Evolutionary conservation across 169 alveolate species (phyloP).

Genomic region (Theileria parva): DNA sequence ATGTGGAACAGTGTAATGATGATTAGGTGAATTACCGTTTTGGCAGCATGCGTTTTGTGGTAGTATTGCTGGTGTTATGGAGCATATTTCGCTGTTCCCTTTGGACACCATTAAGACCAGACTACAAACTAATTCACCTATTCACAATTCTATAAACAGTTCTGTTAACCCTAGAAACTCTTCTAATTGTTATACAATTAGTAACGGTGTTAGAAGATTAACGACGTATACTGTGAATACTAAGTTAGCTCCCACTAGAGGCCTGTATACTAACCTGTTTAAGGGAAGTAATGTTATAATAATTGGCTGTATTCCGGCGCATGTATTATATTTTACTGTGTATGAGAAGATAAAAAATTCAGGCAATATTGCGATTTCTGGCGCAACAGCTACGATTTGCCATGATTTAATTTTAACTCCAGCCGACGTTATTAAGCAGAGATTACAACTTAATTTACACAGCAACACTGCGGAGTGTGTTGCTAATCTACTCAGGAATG

Average conservation of each 20-base stretch:
- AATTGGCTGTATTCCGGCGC: slow-evolving; percentile 99
- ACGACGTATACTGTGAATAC: neutral
- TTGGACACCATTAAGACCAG: slow-evolving; percentile 91
- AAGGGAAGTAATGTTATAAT: slow-evolving; percentile 92
- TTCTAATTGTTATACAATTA: neutral
- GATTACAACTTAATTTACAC: slow-evolving; percentile 89
- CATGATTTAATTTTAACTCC: slow-evolving; percentile 97
- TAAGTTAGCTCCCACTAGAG: neutral
- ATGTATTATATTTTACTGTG: slow-evolving; percentile 89
- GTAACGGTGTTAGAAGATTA: neutral
- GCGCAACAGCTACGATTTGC: slow-evolving; percentile 91
- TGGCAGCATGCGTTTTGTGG: slow-evolving; percentile 94
- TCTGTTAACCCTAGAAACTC: neutral
- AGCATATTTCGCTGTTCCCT: slow-evolving; percentile 94
- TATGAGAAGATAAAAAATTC: slow-evolving; percentile 79
- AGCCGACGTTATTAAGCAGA: slow-evolving; percentile 93
- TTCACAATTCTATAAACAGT: neutral
- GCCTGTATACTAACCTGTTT: slow-evolving; percentile 26
- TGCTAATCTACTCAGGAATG: slow-evolving; percentile 72
- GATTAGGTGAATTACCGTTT: slow-evolving; percentile 86
- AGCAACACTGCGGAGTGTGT: slow-evolving; percentile 71
- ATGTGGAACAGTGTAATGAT: too few species aligned
- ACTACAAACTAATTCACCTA: slow-evolving; percentile 70
- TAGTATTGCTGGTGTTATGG: slow-evolving; percentile 97
- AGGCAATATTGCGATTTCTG: slow-evolving; percentile 84